phyloP scores from a whole-genome alignment of 164 flowering plant species.

The Vitis rotundifolia region DNA sequence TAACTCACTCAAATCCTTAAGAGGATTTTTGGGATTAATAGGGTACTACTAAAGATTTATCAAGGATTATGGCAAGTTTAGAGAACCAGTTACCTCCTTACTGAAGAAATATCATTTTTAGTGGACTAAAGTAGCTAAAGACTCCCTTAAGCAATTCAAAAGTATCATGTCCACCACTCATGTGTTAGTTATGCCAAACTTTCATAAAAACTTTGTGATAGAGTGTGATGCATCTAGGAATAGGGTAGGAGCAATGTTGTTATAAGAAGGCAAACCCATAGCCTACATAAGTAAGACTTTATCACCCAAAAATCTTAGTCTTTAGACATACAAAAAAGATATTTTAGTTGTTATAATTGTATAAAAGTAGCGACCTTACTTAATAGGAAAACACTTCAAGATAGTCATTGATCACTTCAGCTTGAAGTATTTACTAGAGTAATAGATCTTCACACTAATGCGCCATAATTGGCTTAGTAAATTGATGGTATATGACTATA shows the following conservation, averaged over 20 bases:
- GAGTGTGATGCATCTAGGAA: background rate
- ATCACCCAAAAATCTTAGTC: too few relatives aligned
- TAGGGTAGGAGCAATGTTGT: background rate
- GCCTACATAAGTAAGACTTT: background rate
- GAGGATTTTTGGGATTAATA: background rate
- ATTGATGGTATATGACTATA: too few relatives aligned
- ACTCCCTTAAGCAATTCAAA: background rate
- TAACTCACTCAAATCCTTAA: background rate
- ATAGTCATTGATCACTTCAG: too few relatives aligned
- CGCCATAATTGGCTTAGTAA: too few relatives aligned
- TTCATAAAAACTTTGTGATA: background rate
- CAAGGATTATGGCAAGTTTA: background rate
- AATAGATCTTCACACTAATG: too few relatives aligned
- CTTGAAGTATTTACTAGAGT: too few relatives aligned
- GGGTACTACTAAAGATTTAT: slow-evolving; percentile 2
- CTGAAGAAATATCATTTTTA: background rate
- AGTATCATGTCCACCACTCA: background rate
- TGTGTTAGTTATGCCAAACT: background rate
- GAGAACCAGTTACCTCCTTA: background rate
- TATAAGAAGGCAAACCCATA: background rate
- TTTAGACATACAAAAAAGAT: background rate
- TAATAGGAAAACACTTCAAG: too few relatives aligned
- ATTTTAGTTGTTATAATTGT: background rate
- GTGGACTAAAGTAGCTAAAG: background rate
- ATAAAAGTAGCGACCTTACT: background rate